Evolutionary conservation across 352 stramenopile species (phyloP), one percentile per base, ranked within the genome.

Genomic region (Globisporangium irregulare): DNA sequence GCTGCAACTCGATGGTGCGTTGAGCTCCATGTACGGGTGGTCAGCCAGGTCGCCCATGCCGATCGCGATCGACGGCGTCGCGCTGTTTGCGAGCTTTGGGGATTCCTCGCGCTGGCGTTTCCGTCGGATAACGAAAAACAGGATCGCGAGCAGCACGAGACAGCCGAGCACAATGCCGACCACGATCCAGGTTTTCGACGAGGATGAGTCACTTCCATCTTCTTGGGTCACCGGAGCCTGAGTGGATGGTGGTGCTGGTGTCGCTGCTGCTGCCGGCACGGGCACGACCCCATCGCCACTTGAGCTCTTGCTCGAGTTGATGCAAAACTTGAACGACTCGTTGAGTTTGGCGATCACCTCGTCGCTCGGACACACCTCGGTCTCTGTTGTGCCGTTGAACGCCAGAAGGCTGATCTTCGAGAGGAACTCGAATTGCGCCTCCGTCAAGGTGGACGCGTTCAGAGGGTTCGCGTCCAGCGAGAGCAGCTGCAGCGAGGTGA

Each of bases 321-420:
- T 66, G 36, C 85, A 93, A 66, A 93, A 90, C 6, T 57, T 78
- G 62, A 93, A 90, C n/a, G 74, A 89, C 8, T 55, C 48, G 56
- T 82, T 89, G 27, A 93, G 74, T 43, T 63, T 71, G 12, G 27
- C 55, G 48, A 89, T 80, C 18, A 86, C 71, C 7, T 72, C 72
- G 50, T 80, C 61, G 15, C 62, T 73, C 20, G 82, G 82, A 63
- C 85, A 93, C 46, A 74, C 76, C 22, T 68, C 77, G 57, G 82
- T 90, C 58, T 76, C 75, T 15, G 79, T 89, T 24, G 69, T 73
- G 18, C 80, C 78, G 38, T 89, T 80, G 59, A 93, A 78, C 9
- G 68, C 73, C 62, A 93, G 80, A 12, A 76, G 68, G 2, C 41
- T 24, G 54, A 93, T 70, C n/a, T 68, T 73, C 1, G 85, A 73